Base-by-base conservation (phyloP, 2,329 filamentous ascomycete genomes). In the Sordariomycetes sp. region DNA sequence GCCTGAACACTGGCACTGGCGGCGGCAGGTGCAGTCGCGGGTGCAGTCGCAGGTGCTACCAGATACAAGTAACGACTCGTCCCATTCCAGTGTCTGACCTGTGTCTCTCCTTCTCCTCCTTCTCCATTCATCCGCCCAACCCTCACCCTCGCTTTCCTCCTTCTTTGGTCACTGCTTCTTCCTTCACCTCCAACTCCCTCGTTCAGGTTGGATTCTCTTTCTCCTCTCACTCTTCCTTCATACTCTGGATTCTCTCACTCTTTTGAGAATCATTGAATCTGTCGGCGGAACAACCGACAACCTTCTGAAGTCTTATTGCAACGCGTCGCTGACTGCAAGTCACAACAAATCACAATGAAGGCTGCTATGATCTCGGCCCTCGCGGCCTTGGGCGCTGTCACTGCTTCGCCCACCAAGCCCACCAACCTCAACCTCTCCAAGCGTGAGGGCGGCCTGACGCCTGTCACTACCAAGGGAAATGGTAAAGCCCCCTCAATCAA, bases 401-500 rank as follows among this genome's bases (percentile, higher is more conserved):
- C 53, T 17, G 70, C 70, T 35, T 58, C 57, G 9, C 72, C 74
- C 32, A 74, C 72, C 20, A 55, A 53, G 28, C 72, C 66, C 8
- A 53, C 61, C 39, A 62, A 60, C 35, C 53, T 68, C 42, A 55
- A 64, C 15, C 66, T 68, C 7, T 57, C 53, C 50, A 72, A 72
- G 54, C 65, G 72, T 34, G 63, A 63, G 42, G 54, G 63, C 41
- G 55, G 56, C 32, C 45, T 73, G 18, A 64, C 72, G 14, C 53
- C 61, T 11, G 65, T 77, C 42, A 66, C 66, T 1, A 68, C 59
- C 32, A 72, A 68, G 15, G 72, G 72, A 45, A 77, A 75, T 58
- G 72, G 72, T 75, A 58, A 45, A 58, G 36, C 6, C 23, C 7
- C 8, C 17, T 8, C n/a, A n/a, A n/a, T n/a, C n/a, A n/a, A n/a